Evolutionary conservation across 495 filamentous ascomycete species (phyloP).

Genomic region (Aspergillus saccharolyticus): DNA sequence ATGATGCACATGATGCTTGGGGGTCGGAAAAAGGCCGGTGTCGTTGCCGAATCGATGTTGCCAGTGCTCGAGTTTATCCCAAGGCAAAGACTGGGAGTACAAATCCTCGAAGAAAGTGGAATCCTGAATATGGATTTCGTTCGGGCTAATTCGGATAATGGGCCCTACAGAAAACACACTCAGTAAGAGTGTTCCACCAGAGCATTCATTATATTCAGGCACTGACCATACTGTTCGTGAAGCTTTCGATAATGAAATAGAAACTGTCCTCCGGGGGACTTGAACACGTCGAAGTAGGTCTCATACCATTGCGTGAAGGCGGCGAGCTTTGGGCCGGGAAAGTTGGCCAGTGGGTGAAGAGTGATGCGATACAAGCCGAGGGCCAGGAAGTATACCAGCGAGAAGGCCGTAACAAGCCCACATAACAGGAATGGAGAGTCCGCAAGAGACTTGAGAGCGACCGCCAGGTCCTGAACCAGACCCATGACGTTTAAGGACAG

Average conservation of each 20-base stretch:
- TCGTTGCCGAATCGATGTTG: conserved; percentile 12
- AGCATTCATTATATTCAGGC: background rate
- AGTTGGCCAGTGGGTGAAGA: conserved; percentile 23
- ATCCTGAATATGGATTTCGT: conserved; percentile 44
- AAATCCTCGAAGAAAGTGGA: conserved; percentile 29
- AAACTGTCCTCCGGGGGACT: conserved; percentile 13
- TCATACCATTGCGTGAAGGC: conserved; percentile 30
- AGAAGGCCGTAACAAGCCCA: background rate
- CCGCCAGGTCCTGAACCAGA: conserved; percentile 4
- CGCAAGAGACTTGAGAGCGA: background rate
- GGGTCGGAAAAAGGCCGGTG: conserved; percentile 11
- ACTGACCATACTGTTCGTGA: conserved; percentile 12
- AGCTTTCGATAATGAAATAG: conserved; percentile 12
- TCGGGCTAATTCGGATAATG: conserved; percentile 43
- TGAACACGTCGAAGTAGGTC: conserved; percentile 23
- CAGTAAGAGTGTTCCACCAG: no score
- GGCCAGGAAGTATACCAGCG: background rate
- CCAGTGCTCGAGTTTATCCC: conserved; percentile 16
- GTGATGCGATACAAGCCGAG: conserved; percentile 25
- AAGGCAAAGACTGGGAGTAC: conserved; percentile 13
- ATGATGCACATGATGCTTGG: conserved; percentile 28
- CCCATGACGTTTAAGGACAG: conserved; percentile 5
- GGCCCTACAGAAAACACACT: conserved; percentile 28
- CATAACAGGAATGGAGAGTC: background rate
- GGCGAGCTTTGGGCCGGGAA: conserved; percentile 31